Evolutionary conservation across 1,284 basidiomycete species (phyloP).

Genomic region (Grifola frondosa): DNA sequence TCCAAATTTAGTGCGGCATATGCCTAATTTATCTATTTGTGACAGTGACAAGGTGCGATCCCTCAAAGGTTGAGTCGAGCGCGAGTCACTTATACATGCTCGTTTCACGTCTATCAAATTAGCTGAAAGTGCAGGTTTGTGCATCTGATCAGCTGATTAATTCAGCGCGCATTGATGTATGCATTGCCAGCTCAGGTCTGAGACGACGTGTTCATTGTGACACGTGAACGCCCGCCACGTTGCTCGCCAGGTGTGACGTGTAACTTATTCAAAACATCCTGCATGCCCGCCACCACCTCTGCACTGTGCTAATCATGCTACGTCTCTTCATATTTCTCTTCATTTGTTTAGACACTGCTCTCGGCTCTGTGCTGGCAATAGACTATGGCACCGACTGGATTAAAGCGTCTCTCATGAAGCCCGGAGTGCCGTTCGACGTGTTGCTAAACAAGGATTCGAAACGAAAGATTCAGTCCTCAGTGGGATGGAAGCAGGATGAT

Average conservation of each 20-base stretch:
- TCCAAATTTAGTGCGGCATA: no score
- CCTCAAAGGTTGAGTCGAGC: no score
- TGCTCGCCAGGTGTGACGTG: conserved; percentile 1
- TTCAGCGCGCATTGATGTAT: no score
- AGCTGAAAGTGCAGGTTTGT: no score
- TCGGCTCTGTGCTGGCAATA: conserved; percentile 80
- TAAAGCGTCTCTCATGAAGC: conserved; percentile 95
- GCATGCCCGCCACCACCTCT: background rate
- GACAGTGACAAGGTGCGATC: no score
- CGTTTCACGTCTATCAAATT: no score
- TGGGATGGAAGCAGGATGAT: conserved; percentile 87
- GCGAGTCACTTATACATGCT: no score
- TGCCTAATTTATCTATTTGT: no score
- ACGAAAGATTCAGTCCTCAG: conserved; percentile 88
- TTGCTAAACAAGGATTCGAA: conserved; percentile 96
- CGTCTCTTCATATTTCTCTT: conserved; percentile 25
- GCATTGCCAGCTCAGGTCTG: no score
- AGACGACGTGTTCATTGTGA: background rate
- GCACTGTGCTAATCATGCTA: background rate
- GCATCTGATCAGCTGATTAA: no score
- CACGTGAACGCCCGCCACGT: conserved; percentile 2
- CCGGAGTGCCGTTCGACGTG: conserved; percentile 95
- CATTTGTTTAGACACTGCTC: conserved; percentile 27
- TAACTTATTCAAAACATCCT: background rate
- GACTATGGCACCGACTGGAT: conserved; percentile 97